Base-by-base conservation (phyloP, 2,329 filamentous ascomycete genomes). In the Verticillium albo-atrum region DNA sequence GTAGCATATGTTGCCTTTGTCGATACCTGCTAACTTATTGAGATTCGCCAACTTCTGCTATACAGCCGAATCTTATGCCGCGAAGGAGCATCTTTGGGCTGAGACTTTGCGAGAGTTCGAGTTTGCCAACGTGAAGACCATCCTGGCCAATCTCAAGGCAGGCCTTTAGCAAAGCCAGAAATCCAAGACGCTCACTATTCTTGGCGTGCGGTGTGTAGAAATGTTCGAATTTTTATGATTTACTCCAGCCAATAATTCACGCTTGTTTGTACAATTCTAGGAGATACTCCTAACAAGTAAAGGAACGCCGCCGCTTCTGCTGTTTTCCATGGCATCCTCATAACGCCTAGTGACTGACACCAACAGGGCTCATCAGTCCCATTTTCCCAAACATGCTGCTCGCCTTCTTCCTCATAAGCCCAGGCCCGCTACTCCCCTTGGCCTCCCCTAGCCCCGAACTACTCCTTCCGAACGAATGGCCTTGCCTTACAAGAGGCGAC, bases 31-130 rank as follows among this genome's bases (percentile, higher is more conserved):
- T n/a, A n/a, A n/a, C n/a, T 25, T 10, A 6, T 5, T 52, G 5
- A 76, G 72, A 61, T 74, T 72, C 52, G 65, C 71, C 1, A 59
- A 63, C 15, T 65, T 70, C 3, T 58, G 72, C 2, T 76, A 78
- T 30, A 70, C 66, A 0, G 58, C 68, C 0, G 70, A 77, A 25
- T 75, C 75, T 0, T 68, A 69, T 26, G 61, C 64, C 2, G 60
- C 75, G 20, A 72, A 63, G 2, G 66, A 65, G 17, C 57, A 78
- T 3, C 80, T 76, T 77, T 62, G n/a, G n/a, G n/a, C 70, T 0
- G 74, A 77, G 62, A 77, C 74, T 6, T 59, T 76, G 54, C 56
- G 63, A 2, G 70, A 73, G 32, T 67, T 76, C n/a, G 67, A 67
- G 0, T 76, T 77, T 63, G 69, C 68, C 53, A 60, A 53, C 55